phyloP scores from a whole-genome alignment of 371 early-diverging fungal genomes.

The Lichtheimia ornata region DNA sequence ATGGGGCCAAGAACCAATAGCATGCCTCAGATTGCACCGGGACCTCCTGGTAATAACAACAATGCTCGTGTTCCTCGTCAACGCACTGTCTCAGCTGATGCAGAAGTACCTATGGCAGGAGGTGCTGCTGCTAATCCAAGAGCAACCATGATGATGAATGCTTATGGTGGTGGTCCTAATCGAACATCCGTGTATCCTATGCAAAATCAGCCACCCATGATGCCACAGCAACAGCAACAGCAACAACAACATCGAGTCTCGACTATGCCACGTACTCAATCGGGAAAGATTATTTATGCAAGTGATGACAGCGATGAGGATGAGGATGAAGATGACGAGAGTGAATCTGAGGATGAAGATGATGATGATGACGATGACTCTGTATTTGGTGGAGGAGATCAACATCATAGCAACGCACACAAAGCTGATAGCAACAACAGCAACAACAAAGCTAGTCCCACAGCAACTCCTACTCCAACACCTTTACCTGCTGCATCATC shows the following conservation, averaged over 20 bases:
- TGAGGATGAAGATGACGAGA: constrained; percentile 29
- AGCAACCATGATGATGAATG: constrained; percentile 14
- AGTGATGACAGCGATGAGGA: constrained; percentile 42
- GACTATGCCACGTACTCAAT: constrained; percentile 12
- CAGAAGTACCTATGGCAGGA: not conserved
- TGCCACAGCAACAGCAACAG: constrained; percentile 10
- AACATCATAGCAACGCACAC: not conserved
- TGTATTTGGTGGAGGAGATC: constrained; percentile 12
- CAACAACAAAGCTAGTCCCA: not conserved
- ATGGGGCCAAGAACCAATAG: constrained; percentile 21
- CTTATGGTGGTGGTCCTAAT: not conserved
- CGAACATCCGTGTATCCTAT: constrained; percentile 8
- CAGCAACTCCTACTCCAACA: constrained; percentile 2
- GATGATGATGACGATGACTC: constrained; percentile 26
- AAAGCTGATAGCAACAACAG: not conserved
- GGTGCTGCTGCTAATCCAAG: constrained; percentile 1
- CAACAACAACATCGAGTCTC: constrained; percentile 11
- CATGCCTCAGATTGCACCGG: constrained; percentile 15
- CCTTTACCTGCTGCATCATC: not conserved
- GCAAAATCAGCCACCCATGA: constrained; percentile 3
- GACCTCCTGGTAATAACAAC: not conserved
- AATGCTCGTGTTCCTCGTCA: constrained; percentile 6
- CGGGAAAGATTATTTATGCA: constrained; percentile 31
- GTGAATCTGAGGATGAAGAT: constrained; percentile 4
- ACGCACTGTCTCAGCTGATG: constrained; percentile 14